Percentiles rank a stretch among this genome's conserved stretches.
phyloP scores from a whole-genome alignment of 345 rosid species.

The Bruguiera sexangula region DNA sequence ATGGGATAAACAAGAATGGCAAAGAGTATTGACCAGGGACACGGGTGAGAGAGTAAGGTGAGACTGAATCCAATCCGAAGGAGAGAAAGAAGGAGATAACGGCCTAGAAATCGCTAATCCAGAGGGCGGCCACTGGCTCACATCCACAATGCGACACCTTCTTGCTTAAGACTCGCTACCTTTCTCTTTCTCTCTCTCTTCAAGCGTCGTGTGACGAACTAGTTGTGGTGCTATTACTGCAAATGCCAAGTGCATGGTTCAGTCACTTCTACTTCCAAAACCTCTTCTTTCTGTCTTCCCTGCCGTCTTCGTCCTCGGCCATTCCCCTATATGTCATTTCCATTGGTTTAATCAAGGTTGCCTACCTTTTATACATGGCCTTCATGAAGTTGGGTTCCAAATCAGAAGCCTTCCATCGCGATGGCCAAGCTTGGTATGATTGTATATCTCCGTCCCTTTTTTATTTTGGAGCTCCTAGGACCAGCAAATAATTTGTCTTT shows the following conservation, averaged over 20 bases:
- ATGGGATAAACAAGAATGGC: too few relatives aligned
- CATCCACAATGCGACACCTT: not conserved
- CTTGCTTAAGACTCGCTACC: conserved; percentile 25
- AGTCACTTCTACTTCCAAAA: not conserved
- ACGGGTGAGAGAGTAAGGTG: too few relatives aligned
- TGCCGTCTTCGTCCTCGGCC: not conserved
- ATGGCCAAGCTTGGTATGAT: conserved; percentile 57
- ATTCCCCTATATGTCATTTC: not conserved
- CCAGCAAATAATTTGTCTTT: not conserved
- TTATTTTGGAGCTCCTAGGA: not conserved
- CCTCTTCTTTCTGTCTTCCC: not conserved
- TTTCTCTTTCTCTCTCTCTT: conserved; percentile 1
- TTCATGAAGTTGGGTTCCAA: conserved; percentile 89
- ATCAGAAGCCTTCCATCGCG: conserved; percentile 71
- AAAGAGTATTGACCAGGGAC: too few relatives aligned
- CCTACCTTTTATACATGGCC: conserved; percentile 43
- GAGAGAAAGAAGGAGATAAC: not conserved
- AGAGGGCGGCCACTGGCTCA: not conserved
- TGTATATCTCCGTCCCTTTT: not conserved
- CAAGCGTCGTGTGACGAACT: not conserved
- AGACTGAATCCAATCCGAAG: too few relatives aligned
- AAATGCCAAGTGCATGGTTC: not conserved
- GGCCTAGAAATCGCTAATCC: not conserved
- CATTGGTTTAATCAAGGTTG: not conserved
- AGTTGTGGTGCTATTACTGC: not conserved